These are phyloP conservation scores for Vigna nakashimae DNA, from an alignment of 306 rosid genomes.

Conservation along the genomic window DNA sequence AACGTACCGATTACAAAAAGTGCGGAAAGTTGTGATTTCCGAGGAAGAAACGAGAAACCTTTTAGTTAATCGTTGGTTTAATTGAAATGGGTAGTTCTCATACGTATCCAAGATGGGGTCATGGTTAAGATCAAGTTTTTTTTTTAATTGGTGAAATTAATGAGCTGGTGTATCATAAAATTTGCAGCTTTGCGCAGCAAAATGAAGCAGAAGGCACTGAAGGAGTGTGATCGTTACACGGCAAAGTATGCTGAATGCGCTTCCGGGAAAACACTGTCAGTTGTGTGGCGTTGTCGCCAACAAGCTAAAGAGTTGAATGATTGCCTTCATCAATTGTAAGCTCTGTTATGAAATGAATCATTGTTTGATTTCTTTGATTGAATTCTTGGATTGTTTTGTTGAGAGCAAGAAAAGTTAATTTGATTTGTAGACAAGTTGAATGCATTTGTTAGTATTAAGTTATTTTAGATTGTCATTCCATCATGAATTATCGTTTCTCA, in stretches of 20 bases:
- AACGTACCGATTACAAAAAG: neutral
- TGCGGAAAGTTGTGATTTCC: neutral
- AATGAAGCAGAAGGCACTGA: slow-evolving; percentile 93
- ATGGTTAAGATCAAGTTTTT: neutral
- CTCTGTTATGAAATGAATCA: slow-evolving; percentile 16
- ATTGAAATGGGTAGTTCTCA: neutral
- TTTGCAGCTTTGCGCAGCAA: slow-evolving; percentile 84
- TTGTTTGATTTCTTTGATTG: slow-evolving; percentile 6
- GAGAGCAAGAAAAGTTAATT: neutral
- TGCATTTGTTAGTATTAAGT: neutral
- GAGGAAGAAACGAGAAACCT: neutral
- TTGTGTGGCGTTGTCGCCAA: slow-evolving; percentile 80
- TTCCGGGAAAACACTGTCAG: slow-evolving; percentile 77
- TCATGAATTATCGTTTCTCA: too few species aligned
- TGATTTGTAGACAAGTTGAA: slow-evolving; percentile 10
- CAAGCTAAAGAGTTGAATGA: slow-evolving; percentile 83
- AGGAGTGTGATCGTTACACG: slow-evolving; percentile 77
- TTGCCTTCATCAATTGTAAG: slow-evolving; percentile 91
- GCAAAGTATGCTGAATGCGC: slow-evolving; percentile 88
- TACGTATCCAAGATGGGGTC: neutral
- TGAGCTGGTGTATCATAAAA: neutral
- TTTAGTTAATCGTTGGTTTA: neutral
- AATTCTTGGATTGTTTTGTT: neutral
- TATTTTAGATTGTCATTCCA: neutral
- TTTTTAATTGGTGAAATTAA: slow-evolving; percentile 5